These are phyloP conservation scores for Parathielavia hyrcaniae DNA, from an alignment of 495 filamentous ascomycete species.

Conservation along the genomic window DNA sequence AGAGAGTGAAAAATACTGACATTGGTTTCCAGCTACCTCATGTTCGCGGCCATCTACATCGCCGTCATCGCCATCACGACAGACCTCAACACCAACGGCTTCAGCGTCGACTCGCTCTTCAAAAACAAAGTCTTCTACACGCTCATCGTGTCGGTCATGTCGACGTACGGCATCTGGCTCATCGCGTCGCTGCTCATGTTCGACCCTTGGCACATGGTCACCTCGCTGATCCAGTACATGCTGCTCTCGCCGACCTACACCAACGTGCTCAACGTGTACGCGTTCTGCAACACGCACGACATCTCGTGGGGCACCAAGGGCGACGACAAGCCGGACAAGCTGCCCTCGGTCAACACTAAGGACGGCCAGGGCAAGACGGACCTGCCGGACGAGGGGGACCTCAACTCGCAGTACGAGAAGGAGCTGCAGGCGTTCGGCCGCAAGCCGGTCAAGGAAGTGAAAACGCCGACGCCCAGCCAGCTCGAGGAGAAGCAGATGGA, in stretches of 20 bases:
- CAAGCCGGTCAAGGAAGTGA: slow-evolving; percentile 62
- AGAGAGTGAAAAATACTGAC: slow-evolving; percentile 18
- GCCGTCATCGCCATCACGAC: slow-evolving; percentile 76
- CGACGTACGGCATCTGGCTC: slow-evolving; percentile 93
- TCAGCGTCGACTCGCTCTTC: slow-evolving; percentile 66
- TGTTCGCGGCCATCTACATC: slow-evolving; percentile 93
- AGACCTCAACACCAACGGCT: slow-evolving; percentile 54
- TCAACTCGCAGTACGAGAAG: slow-evolving; percentile 90
- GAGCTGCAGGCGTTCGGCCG: slow-evolving; percentile 68
- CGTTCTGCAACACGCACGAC: slow-evolving; percentile 99
- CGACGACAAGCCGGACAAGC: slow-evolving; percentile 89
- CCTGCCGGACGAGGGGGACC: slow-evolving; percentile 71
- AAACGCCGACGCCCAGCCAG: slow-evolving; percentile 51
- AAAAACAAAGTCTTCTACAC: slow-evolving; percentile 87
- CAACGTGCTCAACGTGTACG: slow-evolving; percentile 99
- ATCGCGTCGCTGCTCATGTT: slow-evolving; percentile 90
- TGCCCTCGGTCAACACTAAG: slow-evolving; percentile 75
- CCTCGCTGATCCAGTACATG: slow-evolving; percentile 91
- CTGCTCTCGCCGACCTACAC: slow-evolving; percentile 96
- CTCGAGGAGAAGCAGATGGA: slow-evolving; percentile 82
- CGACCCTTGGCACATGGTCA: slow-evolving; percentile 99
- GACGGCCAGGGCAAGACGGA: slow-evolving; percentile 92
- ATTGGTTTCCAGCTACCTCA: slow-evolving; percentile 59
- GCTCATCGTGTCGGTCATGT: slow-evolving; percentile 81
- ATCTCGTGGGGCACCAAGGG: slow-evolving; percentile 99